Base-by-base conservation (phyloP, 1,284 basidiomycete species). In the Gomphus bonarii region DNA sequence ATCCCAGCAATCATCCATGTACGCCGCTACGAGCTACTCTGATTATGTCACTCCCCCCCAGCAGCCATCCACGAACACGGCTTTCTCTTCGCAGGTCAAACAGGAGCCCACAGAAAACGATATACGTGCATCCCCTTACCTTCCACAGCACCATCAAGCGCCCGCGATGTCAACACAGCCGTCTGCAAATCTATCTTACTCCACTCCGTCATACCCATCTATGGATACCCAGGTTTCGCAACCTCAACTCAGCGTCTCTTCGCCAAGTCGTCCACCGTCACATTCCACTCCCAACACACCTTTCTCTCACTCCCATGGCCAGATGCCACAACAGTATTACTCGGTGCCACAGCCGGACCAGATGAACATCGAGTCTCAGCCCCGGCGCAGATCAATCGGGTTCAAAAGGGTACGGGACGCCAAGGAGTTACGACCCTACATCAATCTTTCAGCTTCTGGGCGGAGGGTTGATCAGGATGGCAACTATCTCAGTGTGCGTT, bases 291-390 rank as follows among this genome's bases (percentile, higher is more conserved):
- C 86, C 11, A 73, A 78, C 36, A 85, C 85, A 0, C 87, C 86
- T 10, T 73, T 88, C 59, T 83, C 82, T 3, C 84, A 81, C 63
- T 68, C 78, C 35, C 79, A 81, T 58, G 49, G 55, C 18, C 70
- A 75, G 18, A 68, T 75, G 6, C 75, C 76, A 16, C 66, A 66
- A 44, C 75, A 76, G 33, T 85, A 78, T 64, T 85, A 82, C 64
- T 65, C 75, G 30, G 58, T 52, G 53, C 40, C 58, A 18, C 77
- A 80, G 65, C 82, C 85, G 61, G 77, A 83, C 56, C 66, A 78
- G 58, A 88, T 88, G 86, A 71, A 74, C 49, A 80, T 89, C 25
- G 86, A 88, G 66, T 80, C 82, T n/a, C 81, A 80, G 54, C 79
- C 80, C 59, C 82, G 82, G 68, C 78, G 84, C 63, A 76, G 84